Evolutionary conservation across 179 eudicot species (phyloP).

Genomic region (Camellia oleifera): DNA sequence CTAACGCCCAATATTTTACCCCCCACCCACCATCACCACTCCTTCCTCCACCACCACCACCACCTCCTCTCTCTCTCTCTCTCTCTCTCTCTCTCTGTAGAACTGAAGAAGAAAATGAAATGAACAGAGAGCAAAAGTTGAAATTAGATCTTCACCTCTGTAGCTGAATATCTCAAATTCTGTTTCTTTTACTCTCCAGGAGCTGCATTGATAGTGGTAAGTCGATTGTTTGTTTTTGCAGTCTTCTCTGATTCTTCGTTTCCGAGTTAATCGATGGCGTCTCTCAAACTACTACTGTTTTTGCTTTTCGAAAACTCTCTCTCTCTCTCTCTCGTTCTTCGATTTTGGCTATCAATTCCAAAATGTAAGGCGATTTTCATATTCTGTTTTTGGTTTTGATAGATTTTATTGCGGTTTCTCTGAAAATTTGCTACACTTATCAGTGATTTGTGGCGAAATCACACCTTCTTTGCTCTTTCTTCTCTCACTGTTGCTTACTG

Average conservation of each 20-base stretch:
- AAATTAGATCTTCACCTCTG: not conserved
- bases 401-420: not conserved
- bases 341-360: not conserved
- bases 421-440: not conserved
- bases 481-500: not conserved
- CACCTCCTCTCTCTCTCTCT: not conserved
- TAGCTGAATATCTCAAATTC: not conserved
- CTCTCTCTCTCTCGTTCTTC: not conserved
- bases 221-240: not conserved
- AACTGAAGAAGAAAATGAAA: not conserved
- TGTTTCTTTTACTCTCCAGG: not conserved
- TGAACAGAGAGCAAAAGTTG: not conserved
- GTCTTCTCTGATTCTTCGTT: conserved; percentile 8
- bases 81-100: not conserved
- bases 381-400: not conserved
- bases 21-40: conserved; percentile 25
- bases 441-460: not conserved
- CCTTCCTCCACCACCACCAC: conserved; percentile 18
- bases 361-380: not conserved
- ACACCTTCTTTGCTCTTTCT: not conserved
- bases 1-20: conserved; percentile 22
- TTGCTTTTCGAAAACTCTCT: not conserved
- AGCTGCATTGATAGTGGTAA: conserved; percentile 16
- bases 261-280: not conserved
- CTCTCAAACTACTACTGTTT: not conserved